phyloP scores from a whole-genome alignment of 2,329 filamentous ascomycete genomes.

The Mycosphaerella arachidis region DNA sequence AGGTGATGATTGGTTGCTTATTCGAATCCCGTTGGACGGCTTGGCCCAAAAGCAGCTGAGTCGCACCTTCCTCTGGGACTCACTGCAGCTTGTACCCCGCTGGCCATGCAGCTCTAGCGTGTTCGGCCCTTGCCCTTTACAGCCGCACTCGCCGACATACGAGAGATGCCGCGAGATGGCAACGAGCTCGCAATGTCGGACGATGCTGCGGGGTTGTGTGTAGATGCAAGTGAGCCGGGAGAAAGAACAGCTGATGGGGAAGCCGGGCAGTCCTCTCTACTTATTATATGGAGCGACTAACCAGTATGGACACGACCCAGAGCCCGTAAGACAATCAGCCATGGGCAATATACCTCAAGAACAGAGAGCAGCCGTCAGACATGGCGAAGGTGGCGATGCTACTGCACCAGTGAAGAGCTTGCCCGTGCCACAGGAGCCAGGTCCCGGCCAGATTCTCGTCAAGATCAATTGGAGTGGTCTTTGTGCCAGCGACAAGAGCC shows the following conservation, averaged over 20 bases:
- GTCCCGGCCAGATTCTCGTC: slow-evolving; percentile 34
- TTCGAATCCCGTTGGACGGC: too few species aligned
- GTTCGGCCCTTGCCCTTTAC: neutral
- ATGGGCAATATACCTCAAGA: slow-evolving; percentile 31
- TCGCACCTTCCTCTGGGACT: neutral
- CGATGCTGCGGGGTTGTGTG: neutral
- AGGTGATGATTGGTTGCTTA: too few species aligned
- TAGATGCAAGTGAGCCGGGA: neutral
- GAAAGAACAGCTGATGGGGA: neutral
- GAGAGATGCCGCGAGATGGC: neutral
- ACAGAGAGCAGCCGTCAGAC: slow-evolving; percentile 36
- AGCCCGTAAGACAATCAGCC: neutral
- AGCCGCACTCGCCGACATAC: neutral
- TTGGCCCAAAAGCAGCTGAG: too few species aligned
- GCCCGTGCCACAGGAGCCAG: slow-evolving; percentile 28
- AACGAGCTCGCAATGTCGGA: neutral
- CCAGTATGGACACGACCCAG: too few species aligned
- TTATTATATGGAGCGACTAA: too few species aligned
- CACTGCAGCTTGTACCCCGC: neutral
- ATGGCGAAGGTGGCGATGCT: slow-evolving; percentile 29
- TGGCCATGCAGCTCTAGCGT: neutral
- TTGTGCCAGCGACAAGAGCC: slow-evolving; percentile 35
- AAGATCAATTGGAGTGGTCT: slow-evolving; percentile 36
- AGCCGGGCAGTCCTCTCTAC: too few species aligned
- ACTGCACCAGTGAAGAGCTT: slow-evolving; percentile 31